Conservation (phyloP, 306 rosid species). For the Astragalus glycyphyllos region DNA sequence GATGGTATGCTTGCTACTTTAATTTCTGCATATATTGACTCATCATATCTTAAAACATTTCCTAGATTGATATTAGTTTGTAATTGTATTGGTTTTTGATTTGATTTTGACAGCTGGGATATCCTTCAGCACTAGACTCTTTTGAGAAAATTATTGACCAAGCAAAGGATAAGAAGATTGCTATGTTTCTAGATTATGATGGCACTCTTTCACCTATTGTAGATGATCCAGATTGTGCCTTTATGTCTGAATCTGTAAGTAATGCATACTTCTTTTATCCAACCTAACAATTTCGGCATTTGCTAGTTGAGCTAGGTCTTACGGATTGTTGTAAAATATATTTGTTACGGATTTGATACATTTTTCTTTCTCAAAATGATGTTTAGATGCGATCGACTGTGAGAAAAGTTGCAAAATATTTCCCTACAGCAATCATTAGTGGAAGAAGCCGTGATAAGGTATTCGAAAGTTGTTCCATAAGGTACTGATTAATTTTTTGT, state of each 20-base stretch:
- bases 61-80: slow-evolving; percentile 2
- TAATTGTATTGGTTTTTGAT: neutral
- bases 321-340: neutral
- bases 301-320: no score
- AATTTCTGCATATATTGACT: slow-evolving; percentile 1
- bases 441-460: slow-evolving; percentile 97
- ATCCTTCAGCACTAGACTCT: slow-evolving; percentile 82
- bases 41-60: neutral
- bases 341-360: no score
- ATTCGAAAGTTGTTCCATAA: neutral
- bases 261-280: neutral
- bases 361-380: slow-evolving; percentile 13
- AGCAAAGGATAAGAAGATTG: slow-evolving; percentile 76
- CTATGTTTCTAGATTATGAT: slow-evolving; percentile 87
- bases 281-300: no score
- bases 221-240: slow-evolving; percentile 84
- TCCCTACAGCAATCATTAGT: slow-evolving; percentile 89
- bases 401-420: slow-evolving; percentile 60
- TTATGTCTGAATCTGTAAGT: slow-evolving; percentile 79
- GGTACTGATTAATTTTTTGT: neutral
- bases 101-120: slow-evolving; percentile 55
- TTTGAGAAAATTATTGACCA: slow-evolving; percentile 59
- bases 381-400: slow-evolving; percentile 82
- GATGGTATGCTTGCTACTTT: slow-evolving; percentile 58
- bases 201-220: slow-evolving; percentile 97